Percentiles rank a stretch among this genome's conserved stretches.
phyloP scores from a whole-genome alignment of 2,329 filamentous ascomycete genomes.

The Ceratocystis papillata region DNA sequence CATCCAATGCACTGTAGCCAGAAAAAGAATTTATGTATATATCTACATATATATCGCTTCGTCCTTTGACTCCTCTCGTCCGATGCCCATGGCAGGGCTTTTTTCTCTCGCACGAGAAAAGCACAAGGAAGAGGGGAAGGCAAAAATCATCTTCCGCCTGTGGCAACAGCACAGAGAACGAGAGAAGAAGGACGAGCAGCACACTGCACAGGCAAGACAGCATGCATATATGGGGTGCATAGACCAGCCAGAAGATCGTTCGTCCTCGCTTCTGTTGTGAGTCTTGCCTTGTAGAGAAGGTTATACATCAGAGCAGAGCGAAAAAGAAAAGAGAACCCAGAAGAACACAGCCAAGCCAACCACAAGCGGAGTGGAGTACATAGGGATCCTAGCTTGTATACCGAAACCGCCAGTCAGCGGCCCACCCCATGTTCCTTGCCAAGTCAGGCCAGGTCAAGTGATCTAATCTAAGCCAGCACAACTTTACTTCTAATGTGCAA shows the following conservation, averaged over 20 bases:
- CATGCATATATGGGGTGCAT: neutral
- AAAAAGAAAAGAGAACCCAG: neutral
- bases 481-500: too few species aligned
- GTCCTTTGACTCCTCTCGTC: neutral
- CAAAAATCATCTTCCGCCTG: neutral
- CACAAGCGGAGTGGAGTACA: neutral
- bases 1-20: too few species aligned
- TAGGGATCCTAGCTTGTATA: neutral
- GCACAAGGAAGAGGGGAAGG: neutral
- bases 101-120: neutral
- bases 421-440: conserved; percentile 4
- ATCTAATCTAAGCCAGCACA: neutral
- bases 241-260: neutral
- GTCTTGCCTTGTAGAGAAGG: neutral
- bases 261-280: neutral
- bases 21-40: neutral
- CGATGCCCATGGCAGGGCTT: neutral
- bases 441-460: neutral
- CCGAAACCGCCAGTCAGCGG: neutral
- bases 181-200: neutral
- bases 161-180: neutral
- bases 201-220: neutral
- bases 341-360: neutral
- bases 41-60: neutral
- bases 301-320: neutral